Evolutionary conservation across 2,329 filamentous ascomycete genomes (phyloP), one percentile per base, ranked within the genome.

Genomic region (Sordariomycetes sp.): DNA sequence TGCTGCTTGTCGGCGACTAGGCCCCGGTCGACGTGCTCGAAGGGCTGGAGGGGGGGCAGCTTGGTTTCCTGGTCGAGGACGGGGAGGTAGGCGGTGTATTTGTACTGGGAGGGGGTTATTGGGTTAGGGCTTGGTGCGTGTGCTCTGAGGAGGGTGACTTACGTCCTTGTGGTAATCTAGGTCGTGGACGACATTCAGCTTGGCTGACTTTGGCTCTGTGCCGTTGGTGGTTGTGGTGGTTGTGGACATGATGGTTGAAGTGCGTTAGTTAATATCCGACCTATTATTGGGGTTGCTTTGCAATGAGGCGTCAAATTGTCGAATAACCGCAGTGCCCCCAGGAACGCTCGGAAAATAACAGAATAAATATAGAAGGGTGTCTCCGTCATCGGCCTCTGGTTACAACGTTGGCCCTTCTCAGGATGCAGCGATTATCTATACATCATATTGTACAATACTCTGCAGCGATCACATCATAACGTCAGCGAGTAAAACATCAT

Each of bases 61-160:
- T 56, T 60, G 0, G 68, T 67, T 32, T 63, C 65, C 50, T 66
- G 64, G 59, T 70, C 68, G 53, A 70, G 70, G n/a, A 70, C 68
- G 1, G 69, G 69, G 11, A 71, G 67, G 56, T 70, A 70, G 11
- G 60, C 62, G 0, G 65, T 59, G 58, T 70, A 70, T 59, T 68
- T 68, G 61, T 70, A 69, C 67, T 43, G 18, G 12, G 14, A 10
- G 18, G 14, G 37, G 14, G 3, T 16, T 43, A n/a, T 68, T 48
- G n/a, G 59, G 57, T 53, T 58, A 59, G 18, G 11, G 4, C 10
- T 46, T 20, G 4, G 24, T 11, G 46, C 16, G 28, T 18, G 8
- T 56, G 1, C 51, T 22, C 14, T 22, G n/a, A n/a, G n/a, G n/a
- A n/a, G n/a, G n/a, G n/a, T 40, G n/a, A 35, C 3, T 51, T 8